A percentile compares a stretch with the other conserved stretches of the same genome.
phyloP scores from a whole-genome alignment of 2,329 filamentous ascomycete species.

The Xylariaceae sp. region DNA sequence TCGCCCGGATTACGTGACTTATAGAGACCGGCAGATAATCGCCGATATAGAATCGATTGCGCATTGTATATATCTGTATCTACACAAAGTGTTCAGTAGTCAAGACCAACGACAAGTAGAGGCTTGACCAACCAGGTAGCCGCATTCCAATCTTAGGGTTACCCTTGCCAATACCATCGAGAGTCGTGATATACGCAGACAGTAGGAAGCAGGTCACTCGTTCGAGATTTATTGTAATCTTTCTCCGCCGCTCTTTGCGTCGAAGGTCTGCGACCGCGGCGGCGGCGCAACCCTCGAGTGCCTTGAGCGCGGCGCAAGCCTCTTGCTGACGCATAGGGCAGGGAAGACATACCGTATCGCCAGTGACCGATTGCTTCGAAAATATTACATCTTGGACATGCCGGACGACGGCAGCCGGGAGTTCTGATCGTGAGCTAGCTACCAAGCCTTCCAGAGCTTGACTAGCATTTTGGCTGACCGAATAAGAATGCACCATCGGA shows the following conservation, averaged over 20 bases:
- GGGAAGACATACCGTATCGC: slow-evolving; percentile 37
- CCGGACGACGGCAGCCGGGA: slow-evolving; percentile 32
- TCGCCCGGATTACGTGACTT: slow-evolving; percentile 62
- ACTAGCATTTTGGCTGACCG: slow-evolving; percentile 32
- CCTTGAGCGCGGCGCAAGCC: slow-evolving; percentile 49
- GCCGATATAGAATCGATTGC: slow-evolving; percentile 68
- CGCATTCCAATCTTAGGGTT: slow-evolving; percentile 46
- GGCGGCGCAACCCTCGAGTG: slow-evolving; percentile 57
- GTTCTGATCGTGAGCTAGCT: slow-evolving; percentile 26
- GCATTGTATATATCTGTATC: slow-evolving; percentile 70
- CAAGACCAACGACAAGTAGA: slow-evolving; percentile 34
- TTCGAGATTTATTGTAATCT: slow-evolving; percentile 52
- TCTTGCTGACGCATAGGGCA: slow-evolving; percentile 43
- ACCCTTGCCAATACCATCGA: slow-evolving; percentile 50
- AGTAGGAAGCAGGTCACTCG: slow-evolving; percentile 55
- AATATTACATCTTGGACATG: slow-evolving; percentile 32
- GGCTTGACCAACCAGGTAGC: slow-evolving; percentile 24
- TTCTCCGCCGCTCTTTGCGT: slow-evolving; percentile 40
- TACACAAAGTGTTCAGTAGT: slow-evolving; percentile 32
- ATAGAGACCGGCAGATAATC: slow-evolving; percentile 71
- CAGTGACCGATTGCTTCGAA: slow-evolving; percentile 25
- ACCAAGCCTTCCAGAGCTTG: slow-evolving; percentile 30
- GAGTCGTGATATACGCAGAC: slow-evolving; percentile 55
- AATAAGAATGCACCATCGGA: slow-evolving; percentile 20
- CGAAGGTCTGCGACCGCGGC: slow-evolving; percentile 57